These are phyloP conservation scores for Circinella umbellata DNA, from an alignment of 371 early-diverging fungal genomes.

Conservation along the genomic window DNA sequence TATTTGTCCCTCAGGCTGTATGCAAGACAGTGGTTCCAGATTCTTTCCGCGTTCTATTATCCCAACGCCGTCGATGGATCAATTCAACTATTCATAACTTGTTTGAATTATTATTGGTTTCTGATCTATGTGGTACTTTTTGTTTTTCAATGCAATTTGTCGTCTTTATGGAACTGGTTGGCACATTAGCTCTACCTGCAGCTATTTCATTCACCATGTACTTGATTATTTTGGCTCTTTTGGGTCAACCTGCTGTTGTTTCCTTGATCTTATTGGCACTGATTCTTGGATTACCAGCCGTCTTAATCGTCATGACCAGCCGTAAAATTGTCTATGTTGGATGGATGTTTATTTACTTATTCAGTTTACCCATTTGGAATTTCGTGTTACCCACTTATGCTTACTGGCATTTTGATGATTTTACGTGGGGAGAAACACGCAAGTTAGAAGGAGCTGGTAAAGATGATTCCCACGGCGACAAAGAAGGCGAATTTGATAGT, in stretches of 20 bases:
- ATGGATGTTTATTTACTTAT: conserved; percentile 95
- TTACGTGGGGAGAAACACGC: conserved; percentile 97
- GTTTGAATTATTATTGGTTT: conserved; percentile 83
- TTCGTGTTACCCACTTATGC: conserved; percentile 95
- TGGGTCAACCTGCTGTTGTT: conserved; percentile 66
- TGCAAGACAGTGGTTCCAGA: conserved; percentile 89
- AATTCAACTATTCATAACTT: conserved; percentile 64
- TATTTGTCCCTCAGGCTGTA: conserved; percentile 91
- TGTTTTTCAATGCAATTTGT: conserved; percentile 93
- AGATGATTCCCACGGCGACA: conserved; percentile 73
- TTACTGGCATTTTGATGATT: conserved; percentile 99
- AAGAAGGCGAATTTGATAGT: conserved; percentile 77
- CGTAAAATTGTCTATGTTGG: conserved; percentile 89
- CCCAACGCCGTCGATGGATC: conserved; percentile 83
- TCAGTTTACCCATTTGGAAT: conserved; percentile 96
- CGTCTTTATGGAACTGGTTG: conserved; percentile 83
- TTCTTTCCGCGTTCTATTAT: conserved; percentile 76
- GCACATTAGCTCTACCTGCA: conserved; percentile 83
- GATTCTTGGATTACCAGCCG: conserved; percentile 82
- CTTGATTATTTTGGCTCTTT: conserved; percentile 51
- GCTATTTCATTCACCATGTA: conserved; percentile 77
- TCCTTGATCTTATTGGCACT: conserved; percentile 73
- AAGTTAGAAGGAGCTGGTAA: conserved; percentile 88
- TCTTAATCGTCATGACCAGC: conserved; percentile 89
- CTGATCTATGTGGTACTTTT: conserved; percentile 87